Conservation (phyloP, 2,329 filamentous ascomycete genomes). For the Paraphoma chrysanthemicola region DNA sequence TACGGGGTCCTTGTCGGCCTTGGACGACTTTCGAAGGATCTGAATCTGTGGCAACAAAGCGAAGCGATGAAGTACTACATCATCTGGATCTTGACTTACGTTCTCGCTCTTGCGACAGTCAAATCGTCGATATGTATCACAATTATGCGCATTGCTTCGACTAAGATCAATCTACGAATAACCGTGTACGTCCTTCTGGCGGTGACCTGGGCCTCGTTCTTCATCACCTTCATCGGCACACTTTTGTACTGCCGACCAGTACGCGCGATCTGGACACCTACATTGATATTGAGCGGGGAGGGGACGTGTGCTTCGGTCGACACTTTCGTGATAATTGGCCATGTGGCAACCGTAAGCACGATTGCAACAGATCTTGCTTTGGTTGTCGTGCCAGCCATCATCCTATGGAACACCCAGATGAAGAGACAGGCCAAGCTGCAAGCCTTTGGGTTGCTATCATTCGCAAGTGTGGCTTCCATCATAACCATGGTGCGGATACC, state of each 20-base stretch:
- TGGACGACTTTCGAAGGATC: slow-evolving; percentile 20
- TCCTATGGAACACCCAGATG: slow-evolving; percentile 34
- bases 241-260: slow-evolving; percentile 27
- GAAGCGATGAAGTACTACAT: slow-evolving; percentile 32
- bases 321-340: slow-evolving; percentile 28
- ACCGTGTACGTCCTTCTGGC: slow-evolving; percentile 20
- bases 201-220: slow-evolving; percentile 28
- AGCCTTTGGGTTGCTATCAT: slow-evolving; percentile 27
- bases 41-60: slow-evolving; percentile 26
- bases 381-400: slow-evolving; percentile 26
- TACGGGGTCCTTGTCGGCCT: slow-evolving; percentile 25
- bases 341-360: slow-evolving; percentile 26
- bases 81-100: slow-evolving; percentile 33
- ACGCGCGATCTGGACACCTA: slow-evolving; percentile 19
- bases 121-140: slow-evolving; percentile 34
- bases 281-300: slow-evolving; percentile 14
- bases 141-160: slow-evolving; percentile 31
- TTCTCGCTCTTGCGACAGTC: slow-evolving; percentile 27
- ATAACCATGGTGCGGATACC: slow-evolving; percentile 28
- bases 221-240: slow-evolving; percentile 29
- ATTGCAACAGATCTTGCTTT: slow-evolving; percentile 29
- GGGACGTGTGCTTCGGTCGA: slow-evolving; percentile 21
- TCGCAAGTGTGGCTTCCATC: slow-evolving; percentile 25
- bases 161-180: slow-evolving; percentile 19
- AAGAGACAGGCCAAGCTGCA: slow-evolving; percentile 27